Evolutionary conservation across 345 rosid species (phyloP).

Genomic region (Fremontodendron californicum): DNA sequence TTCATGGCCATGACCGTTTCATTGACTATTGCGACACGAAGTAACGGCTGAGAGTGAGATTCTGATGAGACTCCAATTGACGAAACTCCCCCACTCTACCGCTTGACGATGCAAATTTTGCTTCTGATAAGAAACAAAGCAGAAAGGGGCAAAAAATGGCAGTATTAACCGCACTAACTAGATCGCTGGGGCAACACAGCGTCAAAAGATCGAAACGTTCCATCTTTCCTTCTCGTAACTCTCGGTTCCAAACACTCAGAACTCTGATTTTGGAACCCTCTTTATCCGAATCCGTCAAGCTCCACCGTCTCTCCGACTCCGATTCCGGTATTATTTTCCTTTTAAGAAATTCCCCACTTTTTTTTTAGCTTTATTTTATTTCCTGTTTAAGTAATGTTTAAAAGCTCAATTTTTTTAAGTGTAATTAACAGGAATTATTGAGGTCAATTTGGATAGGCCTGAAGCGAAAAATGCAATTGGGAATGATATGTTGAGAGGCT

Average conservation of each 20-base stretch:
- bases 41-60: not conserved
- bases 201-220: not conserved
- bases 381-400: not conserved
- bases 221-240: not conserved
- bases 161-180: conserved; percentile 19
- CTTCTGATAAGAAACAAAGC: not conserved
- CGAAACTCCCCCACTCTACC: not conserved
- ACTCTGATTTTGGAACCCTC: conserved; percentile 64
- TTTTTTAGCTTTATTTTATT: not conserved
- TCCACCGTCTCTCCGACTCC: conserved; percentile 50
- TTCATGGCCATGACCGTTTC: not conserved
- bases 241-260: conserved; percentile 40
- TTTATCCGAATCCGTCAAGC: conserved; percentile 58
- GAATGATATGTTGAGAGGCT: conserved; percentile 64
- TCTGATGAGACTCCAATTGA: not conserved
- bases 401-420: not conserved
- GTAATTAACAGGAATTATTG: conserved; percentile 56
- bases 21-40: not conserved
- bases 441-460: conserved; percentile 74
- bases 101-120: not conserved
- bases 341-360: not conserved
- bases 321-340: conserved; percentile 49
- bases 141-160: conserved; percentile 17
- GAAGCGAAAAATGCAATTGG: conserved; percentile 71
- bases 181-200: conserved; percentile 28